Percentiles rank a stretch among this genome's conserved stretches.
Evolutionary conservation across 140 eudicot species (phyloP).

Genomic region (Cichorium intybus): DNA sequence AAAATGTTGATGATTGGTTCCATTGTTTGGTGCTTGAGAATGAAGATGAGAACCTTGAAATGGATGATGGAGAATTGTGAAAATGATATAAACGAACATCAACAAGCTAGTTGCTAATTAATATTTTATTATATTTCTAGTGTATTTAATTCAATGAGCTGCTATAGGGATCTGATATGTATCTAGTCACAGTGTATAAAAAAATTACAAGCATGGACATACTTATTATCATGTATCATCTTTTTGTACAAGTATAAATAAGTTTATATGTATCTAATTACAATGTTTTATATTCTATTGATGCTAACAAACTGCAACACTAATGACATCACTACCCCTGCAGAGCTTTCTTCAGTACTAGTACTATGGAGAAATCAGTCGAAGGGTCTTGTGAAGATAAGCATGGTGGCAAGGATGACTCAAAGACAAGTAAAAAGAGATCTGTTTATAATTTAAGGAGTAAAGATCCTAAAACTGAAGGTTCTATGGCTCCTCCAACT

Average conservation of each 20-base stretch:
- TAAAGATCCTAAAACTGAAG: slow-evolving; percentile 24
- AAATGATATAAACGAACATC: background rate
- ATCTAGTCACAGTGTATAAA: background rate
- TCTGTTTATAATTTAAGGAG: slow-evolving; percentile 29
- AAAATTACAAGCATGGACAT: background rate
- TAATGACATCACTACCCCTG: slow-evolving; percentile 1
- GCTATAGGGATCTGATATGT: background rate
- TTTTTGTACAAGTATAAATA: background rate
- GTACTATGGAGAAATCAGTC: slow-evolving; percentile 21
- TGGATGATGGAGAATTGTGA: background rate
- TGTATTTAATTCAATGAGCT: background rate
- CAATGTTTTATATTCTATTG: background rate
- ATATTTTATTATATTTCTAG: background rate
- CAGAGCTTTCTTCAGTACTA: slow-evolving; percentile 12
- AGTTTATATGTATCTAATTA: background rate
- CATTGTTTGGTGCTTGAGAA: background rate
- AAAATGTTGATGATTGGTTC: background rate
- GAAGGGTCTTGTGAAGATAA: slow-evolving; percentile 6
- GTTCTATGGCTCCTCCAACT: slow-evolving; percentile 15
- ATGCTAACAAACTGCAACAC: background rate
- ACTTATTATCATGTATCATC: background rate
- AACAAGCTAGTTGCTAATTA: background rate
- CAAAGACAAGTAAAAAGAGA: slow-evolving; percentile 26
- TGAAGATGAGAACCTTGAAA: slow-evolving; percentile 1
- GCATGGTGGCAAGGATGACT: slow-evolving; percentile 14